Percentiles rank a stretch among this genome's conserved stretches.
Evolutionary conservation across 176 grass and related monocot species (phyloP).

Genomic region (Oryza glaberrima): DNA sequence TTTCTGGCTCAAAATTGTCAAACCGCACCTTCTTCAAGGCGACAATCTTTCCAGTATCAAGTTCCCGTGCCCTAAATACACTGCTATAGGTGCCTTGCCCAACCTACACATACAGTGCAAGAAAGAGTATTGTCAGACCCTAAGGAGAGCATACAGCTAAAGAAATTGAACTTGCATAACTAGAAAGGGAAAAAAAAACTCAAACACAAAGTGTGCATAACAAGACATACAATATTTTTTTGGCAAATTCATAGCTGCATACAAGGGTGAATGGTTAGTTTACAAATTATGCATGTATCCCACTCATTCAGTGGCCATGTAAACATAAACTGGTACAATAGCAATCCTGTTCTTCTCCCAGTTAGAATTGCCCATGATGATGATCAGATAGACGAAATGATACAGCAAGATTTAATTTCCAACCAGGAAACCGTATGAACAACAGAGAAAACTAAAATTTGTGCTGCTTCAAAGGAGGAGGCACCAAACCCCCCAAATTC

Average conservation of each 20-base stretch:
- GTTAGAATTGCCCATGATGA: slow-evolving; percentile 1
- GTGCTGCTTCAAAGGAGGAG: slow-evolving; percentile 18
- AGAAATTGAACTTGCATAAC: neutral
- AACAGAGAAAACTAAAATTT: slow-evolving; percentile 14
- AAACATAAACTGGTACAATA: neutral
- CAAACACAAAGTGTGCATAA: neutral
- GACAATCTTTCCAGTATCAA: slow-evolving; percentile 82
- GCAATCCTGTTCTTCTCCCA: neutral
- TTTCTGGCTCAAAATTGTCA: slow-evolving; percentile 95
- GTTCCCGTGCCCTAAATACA: slow-evolving; percentile 86
- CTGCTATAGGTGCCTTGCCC: slow-evolving; percentile 99
- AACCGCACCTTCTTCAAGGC: slow-evolving; percentile 99
- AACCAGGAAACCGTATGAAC: slow-evolving; percentile 21
- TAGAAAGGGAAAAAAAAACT: neutral
- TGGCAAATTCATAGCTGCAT: neutral
- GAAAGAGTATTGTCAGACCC: slow-evolving; percentile 16
- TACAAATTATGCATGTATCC: neutral
- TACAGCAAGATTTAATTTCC: neutral
- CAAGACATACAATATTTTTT: neutral
- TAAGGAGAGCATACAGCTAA: neutral
- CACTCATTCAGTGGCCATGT: neutral
- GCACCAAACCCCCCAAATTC: slow-evolving; percentile 28
- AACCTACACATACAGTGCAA: slow-evolving; percentile 54
- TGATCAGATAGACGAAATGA: slow-evolving; percentile 10
- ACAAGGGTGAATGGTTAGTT: neutral